A percentile compares a stretch with the other conserved stretches of the same genome.
phyloP scores from a whole-genome alignment of 1,284 basidiomycete genomes.

The Thecaphora thlaspeos region DNA sequence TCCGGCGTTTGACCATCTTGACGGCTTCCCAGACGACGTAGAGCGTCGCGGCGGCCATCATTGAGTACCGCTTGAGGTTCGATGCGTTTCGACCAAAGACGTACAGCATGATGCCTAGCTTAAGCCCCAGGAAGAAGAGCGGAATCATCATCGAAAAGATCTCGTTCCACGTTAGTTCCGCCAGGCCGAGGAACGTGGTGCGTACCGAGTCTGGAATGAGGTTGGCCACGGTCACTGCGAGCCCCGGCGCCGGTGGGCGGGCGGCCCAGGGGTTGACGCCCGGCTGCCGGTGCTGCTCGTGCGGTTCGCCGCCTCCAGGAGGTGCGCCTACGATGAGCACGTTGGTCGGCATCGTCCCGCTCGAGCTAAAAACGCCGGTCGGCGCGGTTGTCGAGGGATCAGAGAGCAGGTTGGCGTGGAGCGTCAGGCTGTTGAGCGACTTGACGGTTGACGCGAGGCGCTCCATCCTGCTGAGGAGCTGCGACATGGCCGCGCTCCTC shows the following conservation, averaged over 20 bases:
- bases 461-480: conserved; percentile 18
- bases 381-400: no score
- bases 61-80: conserved; percentile 21
- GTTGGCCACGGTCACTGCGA: neutral
- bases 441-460: conserved; percentile 13
- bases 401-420: conserved; percentile 11
- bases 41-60: conserved; percentile 19
- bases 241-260: no score
- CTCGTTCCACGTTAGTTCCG: conserved; percentile 19
- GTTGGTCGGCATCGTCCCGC: no score
- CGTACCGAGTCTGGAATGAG: neutral
- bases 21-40: conserved; percentile 29
- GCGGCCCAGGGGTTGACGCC: no score
- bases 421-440: conserved; percentile 22
- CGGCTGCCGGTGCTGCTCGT: neutral
- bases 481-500: conserved; percentile 17
- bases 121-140: conserved; percentile 34
- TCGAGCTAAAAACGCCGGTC: no score
- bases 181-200: neutral
- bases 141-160: conserved; percentile 19
- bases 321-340: no score
- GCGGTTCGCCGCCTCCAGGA: no score
- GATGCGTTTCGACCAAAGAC: conserved; percentile 33
- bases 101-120: conserved; percentile 36
- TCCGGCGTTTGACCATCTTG: neutral